phyloP scores from a whole-genome alignment of 495 filamentous ascomycete genomes.

The Ascodesmis nigricans region DNA sequence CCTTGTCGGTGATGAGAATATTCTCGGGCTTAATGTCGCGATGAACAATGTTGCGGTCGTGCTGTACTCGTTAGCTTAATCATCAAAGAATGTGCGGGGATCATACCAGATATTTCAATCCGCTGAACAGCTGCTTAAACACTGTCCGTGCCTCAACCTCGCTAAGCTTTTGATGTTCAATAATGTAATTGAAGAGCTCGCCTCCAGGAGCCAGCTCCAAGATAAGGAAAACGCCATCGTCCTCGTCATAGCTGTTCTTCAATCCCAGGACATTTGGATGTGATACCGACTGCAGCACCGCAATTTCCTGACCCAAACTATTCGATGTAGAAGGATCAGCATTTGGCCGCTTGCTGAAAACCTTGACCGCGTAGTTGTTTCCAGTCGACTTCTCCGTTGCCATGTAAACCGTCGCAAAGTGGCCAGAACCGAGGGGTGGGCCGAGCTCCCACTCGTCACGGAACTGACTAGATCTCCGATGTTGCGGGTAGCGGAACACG shows the following conservation, averaged over 20 bases:
- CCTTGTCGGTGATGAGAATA: conserved; percentile 67
- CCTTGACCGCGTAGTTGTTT: conserved; percentile 72
- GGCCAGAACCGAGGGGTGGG: conserved; percentile 80
- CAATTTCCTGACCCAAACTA: conserved; percentile 83
- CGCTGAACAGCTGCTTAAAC: conserved; percentile 80
- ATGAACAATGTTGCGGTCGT: conserved; percentile 93
- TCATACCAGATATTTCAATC: conserved; percentile 77
- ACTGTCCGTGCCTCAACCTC: conserved; percentile 68
- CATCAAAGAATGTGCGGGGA: neutral
- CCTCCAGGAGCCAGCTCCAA: conserved; percentile 80
- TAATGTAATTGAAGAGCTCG: conserved; percentile 87
- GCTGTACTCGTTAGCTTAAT: conserved; percentile 30
- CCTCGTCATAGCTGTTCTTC: conserved; percentile 87
- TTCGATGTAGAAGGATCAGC: conserved; percentile 67
- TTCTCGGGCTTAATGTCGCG: conserved; percentile 99
- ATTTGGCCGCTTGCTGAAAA: conserved; percentile 62
- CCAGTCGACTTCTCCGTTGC: conserved; percentile 73
- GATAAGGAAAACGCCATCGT: conserved; percentile 74
- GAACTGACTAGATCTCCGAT: conserved; percentile 54
- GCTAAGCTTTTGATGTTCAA: conserved; percentile 64
- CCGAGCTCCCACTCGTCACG: conserved; percentile 63
- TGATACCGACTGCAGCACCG: conserved; percentile 82
- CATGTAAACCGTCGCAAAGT: conserved; percentile 86
- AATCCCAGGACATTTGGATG: conserved; percentile 90
- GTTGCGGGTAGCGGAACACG: conserved; percentile 71